Evolutionary conservation across 805 yeast genomes (phyloP).

Genomic region (Candida glaebosa): DNA sequence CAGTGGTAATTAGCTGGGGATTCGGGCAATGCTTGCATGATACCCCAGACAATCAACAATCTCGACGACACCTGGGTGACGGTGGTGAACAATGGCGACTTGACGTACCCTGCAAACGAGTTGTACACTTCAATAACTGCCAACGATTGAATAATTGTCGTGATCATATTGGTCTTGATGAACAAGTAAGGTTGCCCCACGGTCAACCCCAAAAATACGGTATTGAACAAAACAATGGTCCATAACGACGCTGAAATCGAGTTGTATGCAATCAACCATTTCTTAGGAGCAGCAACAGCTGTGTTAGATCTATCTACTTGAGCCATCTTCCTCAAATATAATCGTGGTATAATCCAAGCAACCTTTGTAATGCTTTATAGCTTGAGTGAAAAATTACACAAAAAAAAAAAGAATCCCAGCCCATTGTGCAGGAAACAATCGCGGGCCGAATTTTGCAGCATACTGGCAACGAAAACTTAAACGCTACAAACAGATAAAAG

Average conservation of each 20-base stretch:
- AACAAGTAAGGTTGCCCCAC: conserved; percentile 68
- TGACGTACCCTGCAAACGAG: conserved; percentile 73
- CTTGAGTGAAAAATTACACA: not conserved
- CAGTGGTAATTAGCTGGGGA: conserved; percentile 59
- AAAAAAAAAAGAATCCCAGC: not conserved
- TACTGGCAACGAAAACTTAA: too few species aligned
- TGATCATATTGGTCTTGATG: conserved; percentile 51
- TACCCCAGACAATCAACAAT: conserved; percentile 76
- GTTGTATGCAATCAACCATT: conserved; percentile 41
- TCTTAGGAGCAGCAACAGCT: conserved; percentile 15
- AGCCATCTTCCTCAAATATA: not conserved
- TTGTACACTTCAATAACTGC: conserved; percentile 83
- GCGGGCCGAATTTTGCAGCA: too few species aligned
- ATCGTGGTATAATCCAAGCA: too few species aligned
- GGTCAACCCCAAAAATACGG: conserved; percentile 27
- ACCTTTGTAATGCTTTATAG: not conserved
- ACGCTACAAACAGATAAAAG: too few species aligned
- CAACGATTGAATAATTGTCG: conserved; percentile 67
- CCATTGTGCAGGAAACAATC: not conserved
- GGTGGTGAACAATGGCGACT: conserved; percentile 82
- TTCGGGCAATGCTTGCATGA: conserved; percentile 70
- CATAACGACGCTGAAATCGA: conserved; percentile 41
- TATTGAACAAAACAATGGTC: conserved; percentile 39
- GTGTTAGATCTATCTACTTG: not conserved
- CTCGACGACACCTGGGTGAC: conserved; percentile 85